Conservation (phyloP, 2,329 filamentous ascomycete genomes). For the Saccharata proteae region DNA sequence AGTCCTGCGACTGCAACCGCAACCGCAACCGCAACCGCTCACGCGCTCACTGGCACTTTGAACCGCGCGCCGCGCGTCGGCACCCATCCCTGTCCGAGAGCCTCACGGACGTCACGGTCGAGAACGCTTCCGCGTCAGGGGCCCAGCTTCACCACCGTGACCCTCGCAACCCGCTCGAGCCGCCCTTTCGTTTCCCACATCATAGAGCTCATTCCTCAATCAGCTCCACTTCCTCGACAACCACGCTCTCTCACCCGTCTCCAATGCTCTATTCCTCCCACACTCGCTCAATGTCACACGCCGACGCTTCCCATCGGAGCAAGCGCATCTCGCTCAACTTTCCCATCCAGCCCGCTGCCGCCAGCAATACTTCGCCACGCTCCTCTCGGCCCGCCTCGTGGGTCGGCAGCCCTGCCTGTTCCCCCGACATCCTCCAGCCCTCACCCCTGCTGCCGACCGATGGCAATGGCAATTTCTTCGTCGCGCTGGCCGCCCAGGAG, state of each 20-base stretch:
- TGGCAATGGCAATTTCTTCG: slow-evolving; percentile 50
- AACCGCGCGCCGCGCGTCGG: no score
- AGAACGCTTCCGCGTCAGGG: no score
- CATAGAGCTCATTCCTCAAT: slow-evolving; percentile 8
- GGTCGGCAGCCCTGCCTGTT: slow-evolving; percentile 20
- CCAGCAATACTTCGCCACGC: slow-evolving; percentile 21
- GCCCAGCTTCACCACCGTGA: no score
- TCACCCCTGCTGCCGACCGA: slow-evolving; percentile 10
- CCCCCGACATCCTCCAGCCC: slow-evolving; percentile 14
- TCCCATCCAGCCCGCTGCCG: slow-evolving; percentile 30
- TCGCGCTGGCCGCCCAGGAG: slow-evolving; percentile 85
- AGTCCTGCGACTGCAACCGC: no score
- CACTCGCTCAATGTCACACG: slow-evolving; percentile 22
- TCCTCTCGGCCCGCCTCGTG: slow-evolving; percentile 26
- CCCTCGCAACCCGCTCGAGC: no score
- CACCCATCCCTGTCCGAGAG: no score
- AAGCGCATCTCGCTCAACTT: slow-evolving; percentile 39
- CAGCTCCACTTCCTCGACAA: slow-evolving; percentile 3
- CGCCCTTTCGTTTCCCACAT: no score
- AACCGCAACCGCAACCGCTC: no score
- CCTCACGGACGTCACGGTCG: no score
- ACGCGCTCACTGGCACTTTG: no score
- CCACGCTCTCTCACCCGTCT: slow-evolving; percentile 13
- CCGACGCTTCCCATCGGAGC: slow-evolving; percentile 19
- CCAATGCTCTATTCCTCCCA: slow-evolving; percentile 14